Evolutionary conservation across 2,329 filamentous ascomycete species (phyloP).

Genomic region (Nectriaceae sp.): DNA sequence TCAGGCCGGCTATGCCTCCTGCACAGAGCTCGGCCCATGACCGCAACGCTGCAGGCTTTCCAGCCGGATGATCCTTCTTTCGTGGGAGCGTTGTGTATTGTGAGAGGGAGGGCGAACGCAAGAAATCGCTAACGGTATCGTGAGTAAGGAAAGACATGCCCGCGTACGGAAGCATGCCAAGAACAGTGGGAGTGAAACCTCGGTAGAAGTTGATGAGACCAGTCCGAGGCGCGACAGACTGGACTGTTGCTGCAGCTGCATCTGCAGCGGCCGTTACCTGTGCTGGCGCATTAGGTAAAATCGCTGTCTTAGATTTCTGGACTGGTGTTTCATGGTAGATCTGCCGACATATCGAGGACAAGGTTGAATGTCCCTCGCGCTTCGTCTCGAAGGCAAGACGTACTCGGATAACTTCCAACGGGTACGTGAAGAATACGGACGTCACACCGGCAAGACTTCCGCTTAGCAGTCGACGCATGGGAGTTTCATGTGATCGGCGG

Average conservation of each 20-base stretch:
- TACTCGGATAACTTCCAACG: constrained; percentile 88
- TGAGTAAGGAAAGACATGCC: constrained; percentile 95
- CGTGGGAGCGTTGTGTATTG: constrained; percentile 74
- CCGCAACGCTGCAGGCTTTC: constrained; percentile 71
- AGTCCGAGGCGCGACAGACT: constrained; percentile 56
- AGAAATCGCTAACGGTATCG: constrained; percentile 82
- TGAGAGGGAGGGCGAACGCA: constrained; percentile 69
- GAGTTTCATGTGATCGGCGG: constrained; percentile 73
- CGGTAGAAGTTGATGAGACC: constrained; percentile 92
- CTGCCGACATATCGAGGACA: constrained; percentile 76
- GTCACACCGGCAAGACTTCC: constrained; percentile 81
- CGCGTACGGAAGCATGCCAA: constrained; percentile 96
- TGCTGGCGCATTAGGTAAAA: constrained; percentile 29
- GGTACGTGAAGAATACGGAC: constrained; percentile 95
- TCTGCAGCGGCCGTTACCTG: constrained; percentile 40
- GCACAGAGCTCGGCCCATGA: constrained; percentile 86
- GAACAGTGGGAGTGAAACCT: constrained; percentile 84
- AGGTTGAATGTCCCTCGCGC: constrained; percentile 65
- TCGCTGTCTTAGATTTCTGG: constrained; percentile 32
- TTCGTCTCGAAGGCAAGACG: constrained; percentile 94
- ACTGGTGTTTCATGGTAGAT: constrained; percentile 79
- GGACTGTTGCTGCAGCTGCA: constrained; percentile 43
- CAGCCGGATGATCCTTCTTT: constrained; percentile 52
- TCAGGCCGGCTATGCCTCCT: constrained; percentile 82
- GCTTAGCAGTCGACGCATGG: constrained; percentile 71